Percentiles rank a stretch among this genome's conserved stretches.
These are phyloP conservation scores for Striga asiatica DNA, from an alignment of 257 asterid species.

Conservation along the genomic window DNA sequence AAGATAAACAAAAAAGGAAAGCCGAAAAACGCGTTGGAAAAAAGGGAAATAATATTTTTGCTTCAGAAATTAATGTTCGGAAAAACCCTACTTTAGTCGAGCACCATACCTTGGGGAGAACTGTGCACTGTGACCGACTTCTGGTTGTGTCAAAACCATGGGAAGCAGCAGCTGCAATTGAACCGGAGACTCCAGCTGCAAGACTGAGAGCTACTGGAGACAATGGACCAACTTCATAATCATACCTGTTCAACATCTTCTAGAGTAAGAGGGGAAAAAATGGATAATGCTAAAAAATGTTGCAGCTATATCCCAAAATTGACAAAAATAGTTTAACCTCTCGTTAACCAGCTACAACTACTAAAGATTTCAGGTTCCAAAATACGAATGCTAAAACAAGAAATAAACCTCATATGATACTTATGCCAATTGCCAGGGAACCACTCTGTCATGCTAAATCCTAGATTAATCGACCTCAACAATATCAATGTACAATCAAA, in stretches of 20 bases:
- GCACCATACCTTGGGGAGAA: slow-evolving; percentile 64
- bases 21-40: not conserved
- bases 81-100: slow-evolving; percentile 3
- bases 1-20: not conserved
- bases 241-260: slow-evolving; percentile 33
- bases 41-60: not conserved
- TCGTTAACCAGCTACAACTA: not conserved
- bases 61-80: slow-evolving; percentile 4
- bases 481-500: not conserved
- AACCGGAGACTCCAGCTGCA: slow-evolving; percentile 91
- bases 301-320: slow-evolving; percentile 1
- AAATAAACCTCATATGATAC: not conserved
- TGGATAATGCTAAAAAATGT: not conserved
- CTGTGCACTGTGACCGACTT: slow-evolving; percentile 73
- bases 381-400: not conserved
- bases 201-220: slow-evolving; percentile 79
- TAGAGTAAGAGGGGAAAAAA: not conserved
- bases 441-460: not conserved
- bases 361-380: not conserved
- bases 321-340: not conserved
- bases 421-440: slow-evolving; percentile 5
- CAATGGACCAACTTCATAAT: slow-evolving; percentile 74
- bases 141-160: slow-evolving; percentile 87
- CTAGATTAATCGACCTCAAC: not conserved
- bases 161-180: slow-evolving; percentile 95